Base-by-base conservation (phyloP, 257 asterid species). In the Nicotiana sylvestris region DNA sequence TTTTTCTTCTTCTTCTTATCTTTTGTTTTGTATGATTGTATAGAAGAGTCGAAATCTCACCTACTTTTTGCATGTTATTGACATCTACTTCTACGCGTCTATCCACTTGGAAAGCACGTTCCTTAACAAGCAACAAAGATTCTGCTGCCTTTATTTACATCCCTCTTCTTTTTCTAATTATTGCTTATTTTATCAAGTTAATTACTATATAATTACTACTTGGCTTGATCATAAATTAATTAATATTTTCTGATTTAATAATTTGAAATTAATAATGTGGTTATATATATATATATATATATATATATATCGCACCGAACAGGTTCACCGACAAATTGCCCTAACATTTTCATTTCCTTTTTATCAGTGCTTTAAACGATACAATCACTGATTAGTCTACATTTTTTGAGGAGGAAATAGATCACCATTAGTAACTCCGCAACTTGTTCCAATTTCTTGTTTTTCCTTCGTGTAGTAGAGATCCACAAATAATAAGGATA, bases 1-100 rank as follows among this genome's bases (percentile, higher is more conserved):
- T 18, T 10, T 49, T 53, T 21, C 21, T 53, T 53, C 16, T 53
- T 49, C 9, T 49, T 10, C 4, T 4, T 53, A 13, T 21, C 33
- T 69, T 69, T 69, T 69, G 57, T 69, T 39, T 69, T 39, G 12
- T n/a, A n/a, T 10, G 1, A 37, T 53, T 53, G 51, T 67, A 17
- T 2, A 7, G 9, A 33, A 5, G 57, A 11, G 80, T 74, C 62
- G 8, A 74, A 74, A 74, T 74, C 80, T 74, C 80, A 74, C 80
- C 80, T 13, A 74, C 80, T 74, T 49, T 72, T 13, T 74, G 79
- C 79, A 74, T 74, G 79, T 49, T 49, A 27, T 49, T 60, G 39
- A 74, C 39, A 25, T 74, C 80, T 3, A 27, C 12, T 27, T 74
- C 62, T 27, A 74, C 80, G 80, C 80, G 80, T 74, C 15, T 72